phyloP scores from a whole-genome alignment of 2,329 filamentous ascomycete species.

The Phyllosticta paracitricarpa region DNA sequence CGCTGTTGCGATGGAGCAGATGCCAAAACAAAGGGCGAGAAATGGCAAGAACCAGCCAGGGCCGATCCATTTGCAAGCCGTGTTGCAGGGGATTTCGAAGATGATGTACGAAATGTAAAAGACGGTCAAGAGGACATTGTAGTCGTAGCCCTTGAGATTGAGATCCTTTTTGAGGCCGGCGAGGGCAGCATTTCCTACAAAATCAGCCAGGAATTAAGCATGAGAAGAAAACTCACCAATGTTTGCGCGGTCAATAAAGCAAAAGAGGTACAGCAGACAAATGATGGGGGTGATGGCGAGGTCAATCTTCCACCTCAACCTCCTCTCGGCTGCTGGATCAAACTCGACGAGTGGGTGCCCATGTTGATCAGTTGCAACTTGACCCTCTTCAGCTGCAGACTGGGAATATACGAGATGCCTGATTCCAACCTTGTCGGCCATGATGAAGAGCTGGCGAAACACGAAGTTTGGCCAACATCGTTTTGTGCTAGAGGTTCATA shows the following conservation, averaged over 20 bases:
- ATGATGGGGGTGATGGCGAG: conserved; percentile 56
- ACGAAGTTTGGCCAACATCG: background rate
- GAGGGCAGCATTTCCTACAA: conserved; percentile 49
- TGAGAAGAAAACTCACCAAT: conserved; percentile 43
- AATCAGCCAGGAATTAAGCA: background rate
- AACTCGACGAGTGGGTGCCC: conserved; percentile 44
- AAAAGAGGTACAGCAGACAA: conserved; percentile 58
- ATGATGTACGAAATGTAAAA: conserved; percentile 68
- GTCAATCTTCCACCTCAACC: conserved; percentile 55
- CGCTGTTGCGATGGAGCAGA: conserved; percentile 53
- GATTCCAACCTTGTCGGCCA: conserved; percentile 3
- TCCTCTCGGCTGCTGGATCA: conserved; percentile 47
- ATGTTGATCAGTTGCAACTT: conserved; percentile 29
- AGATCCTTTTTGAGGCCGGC: conserved; percentile 57
- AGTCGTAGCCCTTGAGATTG: conserved; percentile 51
- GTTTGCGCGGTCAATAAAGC: conserved; percentile 66
- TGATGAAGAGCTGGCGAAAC: background rate
- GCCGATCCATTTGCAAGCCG: conserved; percentile 60
- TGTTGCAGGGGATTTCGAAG: conserved; percentile 60
- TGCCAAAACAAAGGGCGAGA: conserved; percentile 44
- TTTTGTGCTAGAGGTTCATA: background rate
- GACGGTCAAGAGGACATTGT: conserved; percentile 56
- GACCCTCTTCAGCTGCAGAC: conserved; percentile 11
- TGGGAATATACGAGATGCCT: conserved; percentile 5
- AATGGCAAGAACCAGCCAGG: conserved; percentile 56